phyloP scores from a whole-genome alignment of 2,329 filamentous ascomycete genomes.

The Nemania sp. region DNA sequence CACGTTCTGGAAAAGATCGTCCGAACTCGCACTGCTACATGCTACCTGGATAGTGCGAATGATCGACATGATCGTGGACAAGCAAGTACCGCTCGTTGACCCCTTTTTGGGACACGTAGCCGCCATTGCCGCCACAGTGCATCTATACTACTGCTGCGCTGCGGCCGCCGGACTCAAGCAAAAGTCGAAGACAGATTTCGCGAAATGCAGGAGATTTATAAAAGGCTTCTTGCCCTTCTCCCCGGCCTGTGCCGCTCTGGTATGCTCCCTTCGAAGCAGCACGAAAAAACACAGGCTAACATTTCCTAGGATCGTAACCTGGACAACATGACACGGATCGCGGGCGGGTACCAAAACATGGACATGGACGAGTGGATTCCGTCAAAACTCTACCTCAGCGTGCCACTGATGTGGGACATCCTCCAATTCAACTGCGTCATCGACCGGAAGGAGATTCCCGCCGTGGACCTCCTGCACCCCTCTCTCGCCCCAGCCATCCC shows the following conservation, averaged over 20 bases:
- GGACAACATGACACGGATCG: conserved; percentile 38
- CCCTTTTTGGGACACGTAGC: conserved; percentile 39
- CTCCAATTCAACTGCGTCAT: conserved; percentile 39
- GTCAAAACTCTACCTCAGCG: conserved; percentile 40
- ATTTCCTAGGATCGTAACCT: conserved; percentile 35
- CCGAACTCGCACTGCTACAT: conserved; percentile 39
- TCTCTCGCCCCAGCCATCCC: conserved; percentile 28
- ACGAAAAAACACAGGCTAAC: conserved; percentile 14
- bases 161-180: conserved; percentile 39
- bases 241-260: conserved; percentile 39
- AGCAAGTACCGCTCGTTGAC: conserved; percentile 38
- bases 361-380: conserved; percentile 40
- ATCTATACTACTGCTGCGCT: conserved; percentile 39
- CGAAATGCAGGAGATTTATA: conserved; percentile 38
- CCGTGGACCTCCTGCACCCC: conserved; percentile 34
- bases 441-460: conserved; percentile 37
- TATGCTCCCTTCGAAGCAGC: conserved; percentile 19
- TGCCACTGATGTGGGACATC: conserved; percentile 41
- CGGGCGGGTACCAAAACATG: conserved; percentile 37
- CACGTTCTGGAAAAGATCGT: conserved; percentile 40
- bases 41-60: conserved; percentile 41
- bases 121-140: conserved; percentile 40
- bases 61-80: conserved; percentile 41
- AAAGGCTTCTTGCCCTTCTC: conserved; percentile 37
- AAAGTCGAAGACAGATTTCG: conserved; percentile 39